A percentile compares a stretch with the other conserved stretches of the same genome.
phyloP scores from a whole-genome alignment of 805 yeast genomes.

The Metschnikowia cubensis region DNA sequence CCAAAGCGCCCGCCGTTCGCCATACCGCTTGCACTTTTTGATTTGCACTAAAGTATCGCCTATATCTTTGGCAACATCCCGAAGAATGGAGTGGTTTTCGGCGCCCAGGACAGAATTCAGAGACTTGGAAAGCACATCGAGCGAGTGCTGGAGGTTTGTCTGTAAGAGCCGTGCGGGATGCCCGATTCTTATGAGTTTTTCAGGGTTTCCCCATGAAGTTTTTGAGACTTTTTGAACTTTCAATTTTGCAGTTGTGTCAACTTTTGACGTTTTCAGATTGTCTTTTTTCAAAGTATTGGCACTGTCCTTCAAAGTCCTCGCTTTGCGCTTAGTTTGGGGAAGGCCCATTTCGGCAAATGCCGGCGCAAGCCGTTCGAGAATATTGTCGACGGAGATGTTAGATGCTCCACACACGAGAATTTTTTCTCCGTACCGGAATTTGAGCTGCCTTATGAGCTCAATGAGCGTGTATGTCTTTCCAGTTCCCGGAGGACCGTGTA shows the following conservation, averaged over 20 bases:
- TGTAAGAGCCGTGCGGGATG: constrained; percentile 86
- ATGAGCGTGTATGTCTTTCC: constrained; percentile 81
- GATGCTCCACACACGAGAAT: constrained; percentile 93
- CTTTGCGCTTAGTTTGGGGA: not conserved
- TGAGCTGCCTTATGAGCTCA: constrained; percentile 73
- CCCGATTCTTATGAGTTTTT: constrained; percentile 72
- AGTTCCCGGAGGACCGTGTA: constrained; percentile 83
- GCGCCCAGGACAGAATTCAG: constrained; percentile 45
- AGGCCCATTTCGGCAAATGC: constrained; percentile 15
- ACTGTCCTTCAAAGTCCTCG: not conserved
- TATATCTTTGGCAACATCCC: constrained; percentile 70
- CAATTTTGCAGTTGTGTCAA: constrained; percentile 5
- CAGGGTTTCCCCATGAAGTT: constrained; percentile 12
- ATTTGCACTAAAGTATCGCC: constrained; percentile 51
- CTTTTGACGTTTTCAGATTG: not conserved
- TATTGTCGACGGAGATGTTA: constrained; percentile 87
- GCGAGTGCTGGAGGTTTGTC: constrained; percentile 61
- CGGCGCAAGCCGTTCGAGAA: constrained; percentile 65
- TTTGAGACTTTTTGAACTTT: constrained; percentile 21
- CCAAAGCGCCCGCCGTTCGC: constrained; percentile 66
- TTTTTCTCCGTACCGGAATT: constrained; percentile 41
- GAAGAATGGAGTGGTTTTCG: constrained; percentile 43
- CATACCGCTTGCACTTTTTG: constrained; percentile 58
- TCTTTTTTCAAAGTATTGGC: not conserved
- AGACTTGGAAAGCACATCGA: constrained; percentile 64